These are phyloP conservation scores for Tricholoma furcatifolium DNA, from an alignment of 768 basidiomycete species.

Conservation along the genomic window DNA sequence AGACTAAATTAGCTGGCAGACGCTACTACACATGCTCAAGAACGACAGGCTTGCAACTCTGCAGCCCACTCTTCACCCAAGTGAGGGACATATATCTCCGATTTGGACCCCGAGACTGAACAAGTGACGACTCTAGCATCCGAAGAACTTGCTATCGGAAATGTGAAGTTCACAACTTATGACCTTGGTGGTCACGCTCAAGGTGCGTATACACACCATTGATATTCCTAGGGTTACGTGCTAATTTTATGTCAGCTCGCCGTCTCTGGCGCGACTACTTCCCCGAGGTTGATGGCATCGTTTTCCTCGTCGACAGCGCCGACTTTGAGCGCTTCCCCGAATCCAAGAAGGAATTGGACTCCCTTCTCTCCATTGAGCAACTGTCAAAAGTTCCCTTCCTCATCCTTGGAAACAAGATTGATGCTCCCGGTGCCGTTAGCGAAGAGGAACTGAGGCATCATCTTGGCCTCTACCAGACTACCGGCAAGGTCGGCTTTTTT, in stretches of 20 bases:
- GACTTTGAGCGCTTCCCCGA: slow-evolving; percentile 96
- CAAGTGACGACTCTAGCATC: slow-evolving; percentile 60
- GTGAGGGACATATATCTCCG: slow-evolving; percentile 44
- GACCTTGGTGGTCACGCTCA: slow-evolving; percentile 98
- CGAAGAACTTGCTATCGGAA: slow-evolving; percentile 97
- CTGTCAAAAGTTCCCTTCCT: slow-evolving; percentile 97
- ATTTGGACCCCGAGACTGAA: slow-evolving; percentile 8
- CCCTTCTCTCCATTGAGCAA: slow-evolving; percentile 93
- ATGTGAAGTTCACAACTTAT: slow-evolving; percentile 98
- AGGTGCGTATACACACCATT: slow-evolving; percentile 48
- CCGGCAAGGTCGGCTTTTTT: slow-evolving; percentile 79
- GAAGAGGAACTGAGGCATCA: slow-evolving; percentile 97
- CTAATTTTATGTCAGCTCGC: slow-evolving; percentile 54
- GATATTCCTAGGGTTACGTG: neutral
- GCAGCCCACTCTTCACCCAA: slow-evolving; percentile 98
- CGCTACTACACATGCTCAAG: slow-evolving; percentile 98
- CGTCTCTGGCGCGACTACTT: slow-evolving; percentile 99
- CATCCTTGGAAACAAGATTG: slow-evolving; percentile 98
- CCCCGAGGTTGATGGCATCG: slow-evolving; percentile 98
- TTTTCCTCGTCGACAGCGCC: slow-evolving; percentile 97
- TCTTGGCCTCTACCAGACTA: slow-evolving; percentile 97
- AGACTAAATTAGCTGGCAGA: slow-evolving; percentile 44
- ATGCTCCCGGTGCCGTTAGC: slow-evolving; percentile 94
- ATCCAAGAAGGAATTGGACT: slow-evolving; percentile 96
- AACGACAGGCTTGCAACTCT: slow-evolving; percentile 97